Evolutionary conservation across 202 grass and related monocot species (phyloP).

Genomic region (Schoenoplectus tabernaemontani): DNA sequence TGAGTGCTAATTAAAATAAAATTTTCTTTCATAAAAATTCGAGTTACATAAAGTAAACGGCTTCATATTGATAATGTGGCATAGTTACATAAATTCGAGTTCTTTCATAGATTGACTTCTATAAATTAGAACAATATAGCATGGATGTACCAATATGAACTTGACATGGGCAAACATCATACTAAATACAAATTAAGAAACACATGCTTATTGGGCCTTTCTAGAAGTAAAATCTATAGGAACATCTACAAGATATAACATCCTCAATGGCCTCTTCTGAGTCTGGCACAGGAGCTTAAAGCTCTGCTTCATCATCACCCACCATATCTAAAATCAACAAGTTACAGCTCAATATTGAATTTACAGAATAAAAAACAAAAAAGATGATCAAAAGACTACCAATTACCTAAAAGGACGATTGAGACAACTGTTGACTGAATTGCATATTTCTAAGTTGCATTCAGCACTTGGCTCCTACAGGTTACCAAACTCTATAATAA

Average conservation of each 20-base stretch:
- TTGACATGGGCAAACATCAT: no score
- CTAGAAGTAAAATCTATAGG: no score
- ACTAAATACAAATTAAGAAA: no score
- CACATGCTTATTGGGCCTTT: no score
- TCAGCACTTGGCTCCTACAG: slow-evolving; percentile 70
- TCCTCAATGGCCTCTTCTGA: slow-evolving; percentile 88
- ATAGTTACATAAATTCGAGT: no score
- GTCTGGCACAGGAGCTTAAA: slow-evolving; percentile 56
- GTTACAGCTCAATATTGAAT: slow-evolving; percentile 16
- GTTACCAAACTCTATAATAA: slow-evolving; percentile 9
- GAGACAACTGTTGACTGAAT: slow-evolving; percentile 64
- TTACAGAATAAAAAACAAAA: slow-evolving; percentile 14
- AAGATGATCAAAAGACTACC: slow-evolving; percentile 15
- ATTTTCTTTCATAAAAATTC: no score
- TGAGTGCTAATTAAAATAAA: no score
- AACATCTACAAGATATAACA: slow-evolving; percentile 98
- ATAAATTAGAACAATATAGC: no score
- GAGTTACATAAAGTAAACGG: no score
- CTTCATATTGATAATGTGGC: no score
- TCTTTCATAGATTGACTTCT: no score
- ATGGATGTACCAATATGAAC: no score
- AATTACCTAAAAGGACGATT: slow-evolving; percentile 71
- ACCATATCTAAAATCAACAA: slow-evolving; percentile 42
- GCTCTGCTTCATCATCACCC: slow-evolving; percentile 54
- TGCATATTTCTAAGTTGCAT: slow-evolving; percentile 52